Evolutionary conservation across 148 eudicot genomes (phyloP).

Genomic region (Mesembryanthemum crystallinum): DNA sequence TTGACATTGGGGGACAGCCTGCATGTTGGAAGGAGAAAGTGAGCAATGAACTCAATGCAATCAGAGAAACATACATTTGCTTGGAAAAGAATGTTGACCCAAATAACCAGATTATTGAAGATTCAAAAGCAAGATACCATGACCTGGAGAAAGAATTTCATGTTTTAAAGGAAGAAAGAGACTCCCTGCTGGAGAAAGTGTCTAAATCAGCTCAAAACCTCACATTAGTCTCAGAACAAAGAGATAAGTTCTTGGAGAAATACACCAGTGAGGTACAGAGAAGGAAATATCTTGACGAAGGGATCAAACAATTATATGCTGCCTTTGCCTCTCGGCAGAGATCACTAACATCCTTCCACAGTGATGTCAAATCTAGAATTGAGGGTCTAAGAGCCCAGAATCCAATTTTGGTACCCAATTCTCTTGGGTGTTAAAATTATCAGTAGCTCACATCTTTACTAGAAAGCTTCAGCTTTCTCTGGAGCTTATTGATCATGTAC

Average conservation of each 20-base stretch:
- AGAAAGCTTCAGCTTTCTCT: background rate
- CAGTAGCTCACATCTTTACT: background rate
- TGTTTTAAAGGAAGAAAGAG: constrained; percentile 62
- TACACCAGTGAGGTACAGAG: constrained; percentile 55
- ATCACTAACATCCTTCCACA: constrained; percentile 58
- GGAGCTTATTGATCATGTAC: background rate
- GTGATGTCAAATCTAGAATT: constrained; percentile 57
- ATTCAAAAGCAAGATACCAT: constrained; percentile 45
- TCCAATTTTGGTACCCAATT: constrained; percentile 46
- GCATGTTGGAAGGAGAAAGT: constrained; percentile 64
- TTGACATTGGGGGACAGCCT: constrained; percentile 52
- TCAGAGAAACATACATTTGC: constrained; percentile 51
- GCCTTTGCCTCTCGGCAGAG: constrained; percentile 60
- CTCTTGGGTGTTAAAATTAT: constrained; percentile 51
- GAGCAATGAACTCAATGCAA: constrained; percentile 47
- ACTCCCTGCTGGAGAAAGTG: constrained; percentile 43
- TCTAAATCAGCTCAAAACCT: constrained; percentile 48
- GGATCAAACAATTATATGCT: constrained; percentile 55
- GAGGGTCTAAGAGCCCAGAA: constrained; percentile 43
- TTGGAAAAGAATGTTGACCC: constrained; percentile 46
- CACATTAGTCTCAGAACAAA: constrained; percentile 40
- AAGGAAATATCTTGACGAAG: constrained; percentile 67
- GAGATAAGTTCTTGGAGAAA: constrained; percentile 50
- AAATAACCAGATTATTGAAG: constrained; percentile 51
- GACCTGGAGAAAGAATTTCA: constrained; percentile 61